Evolutionary conservation across 352 stramenopile species (phyloP), one percentile per base, ranked within the genome.

Genomic region (Phytophthora chlamydospora): DNA sequence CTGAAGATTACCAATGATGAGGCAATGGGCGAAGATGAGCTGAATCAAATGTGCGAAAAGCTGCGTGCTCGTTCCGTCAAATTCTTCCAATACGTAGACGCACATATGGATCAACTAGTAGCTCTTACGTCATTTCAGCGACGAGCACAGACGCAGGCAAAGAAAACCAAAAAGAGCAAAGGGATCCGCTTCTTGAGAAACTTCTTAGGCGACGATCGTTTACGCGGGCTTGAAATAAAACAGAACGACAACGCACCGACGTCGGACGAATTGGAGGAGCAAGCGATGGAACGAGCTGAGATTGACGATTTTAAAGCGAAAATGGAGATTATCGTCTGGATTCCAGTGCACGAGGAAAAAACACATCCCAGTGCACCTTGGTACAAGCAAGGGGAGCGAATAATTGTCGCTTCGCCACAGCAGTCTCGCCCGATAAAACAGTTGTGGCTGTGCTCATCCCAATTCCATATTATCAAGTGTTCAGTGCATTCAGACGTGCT

Each of bases 51-150:
- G 35, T 59, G 41, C 13, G 31, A 60, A 0, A 58, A 71, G 40
- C 46, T 91, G 39, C 72, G 61, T 16, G 52, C 43, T 3, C 78
- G 80, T 38, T 73, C 82, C 0, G 48, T 63, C 1, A 78, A 80
- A 32, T 80, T 91, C 52, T 80, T 90, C 27, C 79, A 83, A 40
- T 90, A 91, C 40, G 43, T 91, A n/a, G 78, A 91, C 54, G 38
- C 66, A 2, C 76, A 88, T 31, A 79, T 89, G 39, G 73, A 80
- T 9, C 72, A 85, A 50, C 55, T 91, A 14, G 58, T 81, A 38
- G 80, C 62, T 3, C 47, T 54, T 42, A 39, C 19, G 35, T 66
- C 24, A 42, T 46, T 43, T 71, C 57, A 39, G 42, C 52, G 24
- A 39, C 73, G 66, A 47, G 44, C 54, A 43, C 60, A 59, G n/a